phyloP scores from a whole-genome alignment of 441 rosid species.

The Jatropha multifida region DNA sequence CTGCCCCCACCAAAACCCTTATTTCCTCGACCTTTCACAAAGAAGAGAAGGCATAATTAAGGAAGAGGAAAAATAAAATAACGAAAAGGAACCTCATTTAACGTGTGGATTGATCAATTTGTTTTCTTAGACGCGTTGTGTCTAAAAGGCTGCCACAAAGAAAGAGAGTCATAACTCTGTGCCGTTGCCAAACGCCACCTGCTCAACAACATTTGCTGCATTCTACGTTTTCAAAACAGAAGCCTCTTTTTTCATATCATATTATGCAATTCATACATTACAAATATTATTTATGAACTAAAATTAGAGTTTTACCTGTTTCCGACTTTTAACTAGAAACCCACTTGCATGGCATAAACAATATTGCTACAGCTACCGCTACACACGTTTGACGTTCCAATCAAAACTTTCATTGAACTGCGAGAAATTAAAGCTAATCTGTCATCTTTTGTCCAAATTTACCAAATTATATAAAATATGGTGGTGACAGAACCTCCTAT shows the following conservation, averaged over 20 bases:
- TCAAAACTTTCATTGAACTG: constrained; percentile 13
- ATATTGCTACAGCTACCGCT: neutral
- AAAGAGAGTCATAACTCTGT: neutral
- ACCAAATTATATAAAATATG: neutral
- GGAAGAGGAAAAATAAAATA: too few relatives aligned
- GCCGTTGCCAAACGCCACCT: neutral
- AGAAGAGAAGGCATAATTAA: neutral
- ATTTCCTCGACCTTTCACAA: neutral
- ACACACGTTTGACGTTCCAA: neutral
- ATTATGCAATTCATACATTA: neutral
- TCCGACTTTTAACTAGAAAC: neutral
- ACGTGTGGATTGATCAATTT: neutral
- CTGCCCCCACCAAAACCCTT: neutral
- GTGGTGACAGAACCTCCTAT: neutral
- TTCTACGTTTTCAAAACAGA: neutral
- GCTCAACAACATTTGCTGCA: neutral
- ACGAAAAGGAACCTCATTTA: too few relatives aligned
- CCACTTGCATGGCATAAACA: constrained; percentile 14
- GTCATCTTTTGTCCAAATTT: constrained; percentile 16
- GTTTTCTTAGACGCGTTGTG: neutral
- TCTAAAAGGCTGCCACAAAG: neutral
- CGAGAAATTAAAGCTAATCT: constrained; percentile 17
- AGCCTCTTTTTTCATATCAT: neutral
- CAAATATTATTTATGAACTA: too few relatives aligned
- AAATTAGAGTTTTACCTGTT: too few relatives aligned